Percentiles rank a stretch among this genome's conserved stretches.
These are phyloP conservation scores for Pseudodiploospora longispora DNA, from an alignment of 2,329 filamentous ascomycete species.

Conservation along the genomic window DNA sequence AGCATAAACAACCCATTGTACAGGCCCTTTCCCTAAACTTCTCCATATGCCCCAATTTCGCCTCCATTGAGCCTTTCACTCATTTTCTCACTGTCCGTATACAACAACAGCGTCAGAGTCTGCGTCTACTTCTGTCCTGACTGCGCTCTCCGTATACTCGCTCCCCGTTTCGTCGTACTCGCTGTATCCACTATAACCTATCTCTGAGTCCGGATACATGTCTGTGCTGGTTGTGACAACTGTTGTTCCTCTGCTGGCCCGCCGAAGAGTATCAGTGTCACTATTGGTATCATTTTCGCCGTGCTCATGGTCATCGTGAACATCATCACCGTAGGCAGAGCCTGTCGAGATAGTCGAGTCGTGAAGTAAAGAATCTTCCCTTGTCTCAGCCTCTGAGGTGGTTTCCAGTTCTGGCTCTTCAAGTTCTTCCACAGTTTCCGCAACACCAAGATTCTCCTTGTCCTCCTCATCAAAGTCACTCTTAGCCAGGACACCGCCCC, in stretches of 20 bases:
- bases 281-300: slow-evolving; percentile 26
- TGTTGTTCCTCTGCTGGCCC: slow-evolving; percentile 40
- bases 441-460: slow-evolving; percentile 56
- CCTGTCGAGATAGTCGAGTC: background rate
- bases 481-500: slow-evolving; percentile 47
- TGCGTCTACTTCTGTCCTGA: slow-evolving; percentile 14
- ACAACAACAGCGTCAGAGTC: slow-evolving; percentile 27
- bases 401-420: slow-evolving; percentile 23
- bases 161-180: slow-evolving; percentile 34
- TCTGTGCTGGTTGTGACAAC: slow-evolving; percentile 35
- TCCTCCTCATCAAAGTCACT: slow-evolving; percentile 43
- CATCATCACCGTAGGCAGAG: slow-evolving; percentile 12
- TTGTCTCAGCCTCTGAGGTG: slow-evolving; percentile 4
- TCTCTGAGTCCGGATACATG: slow-evolving; percentile 28
- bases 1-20: too few relatives aligned
- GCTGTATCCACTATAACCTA: slow-evolving; percentile 19
- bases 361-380: background rate
- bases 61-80: too few relatives aligned
- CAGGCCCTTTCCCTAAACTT: too few relatives aligned
- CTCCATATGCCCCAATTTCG: too few relatives aligned
- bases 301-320: slow-evolving; percentile 9
- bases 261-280: slow-evolving; percentile 42
- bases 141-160: slow-evolving; percentile 36
- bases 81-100: slow-evolving; percentile 17
- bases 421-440: slow-evolving; percentile 56